Evolutionary conservation across 108 stramenopile genomes (phyloP), one percentile per base, ranked within the genome.

Genomic region (Cyclotella baltica): DNA sequence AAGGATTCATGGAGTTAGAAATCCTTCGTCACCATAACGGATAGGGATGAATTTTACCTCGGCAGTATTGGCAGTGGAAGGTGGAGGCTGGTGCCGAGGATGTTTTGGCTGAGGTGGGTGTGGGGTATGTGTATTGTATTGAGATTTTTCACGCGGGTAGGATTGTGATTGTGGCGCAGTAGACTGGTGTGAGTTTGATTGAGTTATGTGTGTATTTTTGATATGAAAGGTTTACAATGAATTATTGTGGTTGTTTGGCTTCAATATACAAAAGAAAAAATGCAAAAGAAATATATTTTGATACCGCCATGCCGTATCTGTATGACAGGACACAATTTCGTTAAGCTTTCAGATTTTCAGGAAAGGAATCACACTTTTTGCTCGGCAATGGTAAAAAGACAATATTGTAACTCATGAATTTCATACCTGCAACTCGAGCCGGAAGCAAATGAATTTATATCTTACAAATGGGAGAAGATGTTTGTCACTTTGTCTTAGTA

Each of bases 121-220:
- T 85, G 43, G 98, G 97, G 27, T 96, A 98, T 83, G 92, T 94
- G 76, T 97, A 96, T 72, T 96, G 96, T 51, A 98, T 98, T 70
- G 91, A 96, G 65, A 98, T 98, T 67, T 80, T 98, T 47, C 97
- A 98, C 80, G 97, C 97, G 88, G 98, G 97, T 8, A 85, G 98
- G 52, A 98, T 98, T 52, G 98, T 97, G 10, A 98, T 98, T 69
- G 97, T 90, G 0, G 88, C 93, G 23, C 96, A 96, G 75, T 93
- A 95, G 74, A 79, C 96, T 62, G 96, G 97, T 30, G 77, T 78
- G 31, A 72, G 77, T 74, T 19, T 3, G 52, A 59, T 35, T n/a
- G 22, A 47, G 23, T 31, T 47, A 36, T 40, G 2, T n/a, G n/a
- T 23, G 34, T 30, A 46, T 13, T 15, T 15, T 46, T 46, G 10